Evolutionary conservation across 106 monocot genomes (phyloP).

Genomic region (Narthecium ossifragum): DNA sequence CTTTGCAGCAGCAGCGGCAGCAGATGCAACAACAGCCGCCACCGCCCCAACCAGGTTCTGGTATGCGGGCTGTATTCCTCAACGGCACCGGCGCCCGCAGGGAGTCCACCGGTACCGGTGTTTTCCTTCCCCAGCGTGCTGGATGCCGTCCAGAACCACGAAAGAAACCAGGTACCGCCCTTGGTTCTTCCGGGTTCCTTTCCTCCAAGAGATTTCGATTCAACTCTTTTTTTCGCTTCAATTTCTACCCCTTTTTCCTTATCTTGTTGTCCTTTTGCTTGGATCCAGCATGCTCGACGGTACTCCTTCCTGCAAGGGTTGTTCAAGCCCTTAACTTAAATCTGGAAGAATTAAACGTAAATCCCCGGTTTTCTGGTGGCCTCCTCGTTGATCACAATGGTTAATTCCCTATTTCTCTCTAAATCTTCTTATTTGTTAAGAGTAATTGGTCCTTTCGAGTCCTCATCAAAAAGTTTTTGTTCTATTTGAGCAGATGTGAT

Average conservation of each 20-base stretch:
- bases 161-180: constrained; percentile 20
- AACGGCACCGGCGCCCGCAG: not conserved
- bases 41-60: not conserved
- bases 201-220: not conserved
- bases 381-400: constrained; percentile 17
- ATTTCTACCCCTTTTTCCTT: not conserved
- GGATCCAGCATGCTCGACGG: constrained; percentile 29
- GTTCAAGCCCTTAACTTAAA: constrained; percentile 37
- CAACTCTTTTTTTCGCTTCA: not conserved
- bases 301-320: constrained; percentile 35
- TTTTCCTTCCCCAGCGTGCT: constrained; percentile 23
- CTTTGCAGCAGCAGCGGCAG: constrained; percentile 5
- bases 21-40: constrained; percentile 1
- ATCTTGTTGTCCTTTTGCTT: not conserved
- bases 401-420: not conserved
- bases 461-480: not conserved
- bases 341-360: constrained; percentile 14
- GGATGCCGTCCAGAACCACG: constrained; percentile 14
- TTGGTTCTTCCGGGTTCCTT: not conserved
- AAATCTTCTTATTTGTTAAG: not conserved
- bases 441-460: not conserved
- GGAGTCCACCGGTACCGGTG: constrained; percentile 34
- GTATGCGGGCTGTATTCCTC: constrained; percentile 28
- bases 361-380: constrained; percentile 6
- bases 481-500: not conserved